These are phyloP conservation scores for Rhodotorula taiwanensis DNA, from an alignment of 768 basidiomycete species.

Conservation along the genomic window DNA sequence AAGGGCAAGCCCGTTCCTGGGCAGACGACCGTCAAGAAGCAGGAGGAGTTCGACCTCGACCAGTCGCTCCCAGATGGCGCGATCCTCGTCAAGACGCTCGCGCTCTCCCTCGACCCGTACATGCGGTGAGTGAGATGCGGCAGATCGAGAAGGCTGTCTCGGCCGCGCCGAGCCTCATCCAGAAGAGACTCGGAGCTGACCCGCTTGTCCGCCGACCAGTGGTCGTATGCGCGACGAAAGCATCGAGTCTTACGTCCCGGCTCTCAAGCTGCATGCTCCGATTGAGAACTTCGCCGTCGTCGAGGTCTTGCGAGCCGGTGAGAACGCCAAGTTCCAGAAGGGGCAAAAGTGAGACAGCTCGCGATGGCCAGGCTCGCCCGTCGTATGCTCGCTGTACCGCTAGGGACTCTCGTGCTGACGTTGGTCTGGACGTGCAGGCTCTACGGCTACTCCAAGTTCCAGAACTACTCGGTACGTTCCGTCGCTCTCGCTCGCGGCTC, in stretches of 20 bases:
- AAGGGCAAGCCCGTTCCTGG: constrained; percentile 36
- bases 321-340: constrained; percentile 29
- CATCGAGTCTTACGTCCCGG: constrained; percentile 39
- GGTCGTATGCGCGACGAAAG: constrained; percentile 28
- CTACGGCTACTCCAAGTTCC: constrained; percentile 7
- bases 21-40: constrained; percentile 30
- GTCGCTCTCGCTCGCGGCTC: not conserved
- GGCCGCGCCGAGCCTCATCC: not conserved
- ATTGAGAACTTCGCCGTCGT: constrained; percentile 39
- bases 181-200: too few relatives aligned
- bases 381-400: too few relatives aligned
- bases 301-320: constrained; percentile 41
- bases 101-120: constrained; percentile 43
- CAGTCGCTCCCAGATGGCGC: constrained; percentile 15
- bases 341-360: constrained; percentile 41
- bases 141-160: not conserved
- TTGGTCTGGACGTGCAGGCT: not conserved
- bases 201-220: not conserved
- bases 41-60: constrained; percentile 39
- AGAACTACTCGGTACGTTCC: not conserved
- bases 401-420: too few relatives aligned
- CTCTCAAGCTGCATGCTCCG: constrained; percentile 36
- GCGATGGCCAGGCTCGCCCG: too few relatives aligned
- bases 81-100: constrained; percentile 37
- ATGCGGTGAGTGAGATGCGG: constrained; percentile 21